phyloP scores from a whole-genome alignment of 164 flowering plant genomes.

The Cinnamomum chago region DNA sequence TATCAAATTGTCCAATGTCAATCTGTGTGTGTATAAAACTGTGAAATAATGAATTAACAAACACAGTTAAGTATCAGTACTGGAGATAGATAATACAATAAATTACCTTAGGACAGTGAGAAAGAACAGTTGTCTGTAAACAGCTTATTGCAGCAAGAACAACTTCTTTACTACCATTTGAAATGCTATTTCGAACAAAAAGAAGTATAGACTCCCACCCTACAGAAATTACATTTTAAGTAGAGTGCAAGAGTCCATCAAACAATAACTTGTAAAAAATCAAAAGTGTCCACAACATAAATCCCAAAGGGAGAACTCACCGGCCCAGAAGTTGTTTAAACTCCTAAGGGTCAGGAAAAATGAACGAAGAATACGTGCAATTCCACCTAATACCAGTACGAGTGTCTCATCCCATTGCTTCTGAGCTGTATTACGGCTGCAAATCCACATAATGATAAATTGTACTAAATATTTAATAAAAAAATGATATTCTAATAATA shows the following conservation, averaged over 20 bases:
- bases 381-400: slow-evolving; percentile 87
- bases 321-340: slow-evolving; percentile 74
- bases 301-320: slow-evolving; percentile 33
- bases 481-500: background rate
- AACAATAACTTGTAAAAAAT: slow-evolving; percentile 3
- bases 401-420: slow-evolving; percentile 99
- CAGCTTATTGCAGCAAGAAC: slow-evolving; percentile 91
- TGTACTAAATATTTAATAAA: background rate
- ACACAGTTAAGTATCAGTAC: too few relatives aligned
- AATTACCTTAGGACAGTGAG: slow-evolving; percentile 80
- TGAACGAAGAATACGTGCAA: slow-evolving; percentile 84
- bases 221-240: slow-evolving; percentile 20
- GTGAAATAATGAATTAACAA: too few relatives aligned
- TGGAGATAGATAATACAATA: too few relatives aligned
- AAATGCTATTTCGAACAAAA: slow-evolving; percentile 68
- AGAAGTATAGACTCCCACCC: slow-evolving; percentile 91
- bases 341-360: slow-evolving; percentile 72
- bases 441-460: slow-evolving; percentile 7
- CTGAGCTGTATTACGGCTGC: slow-evolving; percentile 97
- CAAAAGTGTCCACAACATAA: background rate
- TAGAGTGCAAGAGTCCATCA: background rate
- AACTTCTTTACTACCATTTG: slow-evolving; percentile 92
- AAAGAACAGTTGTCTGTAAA: slow-evolving; percentile 76
- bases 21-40: too few relatives aligned
- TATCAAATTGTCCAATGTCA: too few relatives aligned